Evolutionary conservation across 148 eudicot species (phyloP).

Genomic region (Vaccinium darrowii): DNA sequence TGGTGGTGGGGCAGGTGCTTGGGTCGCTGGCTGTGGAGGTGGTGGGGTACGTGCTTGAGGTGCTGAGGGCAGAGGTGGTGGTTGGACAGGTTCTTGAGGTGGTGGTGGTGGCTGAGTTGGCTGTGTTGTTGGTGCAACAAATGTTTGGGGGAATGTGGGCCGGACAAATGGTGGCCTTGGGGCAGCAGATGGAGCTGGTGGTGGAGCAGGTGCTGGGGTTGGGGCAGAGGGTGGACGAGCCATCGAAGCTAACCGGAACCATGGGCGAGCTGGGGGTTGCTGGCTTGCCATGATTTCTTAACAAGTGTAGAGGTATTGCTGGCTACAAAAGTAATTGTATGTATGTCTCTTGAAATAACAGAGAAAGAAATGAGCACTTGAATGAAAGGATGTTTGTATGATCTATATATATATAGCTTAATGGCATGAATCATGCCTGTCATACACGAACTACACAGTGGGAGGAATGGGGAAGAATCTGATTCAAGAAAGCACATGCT

Average conservation of each 20-base stretch:
- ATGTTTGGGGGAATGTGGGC: slow-evolving; percentile 17
- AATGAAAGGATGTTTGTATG: slow-evolving; percentile 11
- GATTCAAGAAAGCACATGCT: slow-evolving; percentile 41
- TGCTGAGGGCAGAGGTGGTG: slow-evolving; percentile 20
- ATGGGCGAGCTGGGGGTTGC: slow-evolving; percentile 43
- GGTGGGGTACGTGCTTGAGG: slow-evolving; percentile 24
- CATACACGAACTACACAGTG: neutral
- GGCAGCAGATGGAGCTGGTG: slow-evolving; percentile 30
- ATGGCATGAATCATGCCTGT: slow-evolving; percentile 1
- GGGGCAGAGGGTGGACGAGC: slow-evolving; percentile 30
- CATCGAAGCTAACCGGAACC: slow-evolving; percentile 44
- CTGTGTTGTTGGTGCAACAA: slow-evolving; percentile 22
- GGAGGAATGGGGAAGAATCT: slow-evolving; percentile 35
- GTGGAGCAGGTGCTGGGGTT: slow-evolving; percentile 32
- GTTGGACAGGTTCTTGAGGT: neutral
- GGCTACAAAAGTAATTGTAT: neutral
- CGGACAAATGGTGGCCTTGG: slow-evolving; percentile 34
- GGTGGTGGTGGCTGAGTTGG: slow-evolving; percentile 23
- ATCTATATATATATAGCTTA: slow-evolving; percentile 26
- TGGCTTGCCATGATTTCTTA: slow-evolving; percentile 42
- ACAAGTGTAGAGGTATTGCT: neutral
- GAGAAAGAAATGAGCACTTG: neutral
- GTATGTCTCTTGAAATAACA: neutral
- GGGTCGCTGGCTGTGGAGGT: slow-evolving; percentile 18
- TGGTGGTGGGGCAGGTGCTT: slow-evolving; percentile 21